Conservation (phyloP, 805 yeast species). For the Grigorovia humatica region DNA sequence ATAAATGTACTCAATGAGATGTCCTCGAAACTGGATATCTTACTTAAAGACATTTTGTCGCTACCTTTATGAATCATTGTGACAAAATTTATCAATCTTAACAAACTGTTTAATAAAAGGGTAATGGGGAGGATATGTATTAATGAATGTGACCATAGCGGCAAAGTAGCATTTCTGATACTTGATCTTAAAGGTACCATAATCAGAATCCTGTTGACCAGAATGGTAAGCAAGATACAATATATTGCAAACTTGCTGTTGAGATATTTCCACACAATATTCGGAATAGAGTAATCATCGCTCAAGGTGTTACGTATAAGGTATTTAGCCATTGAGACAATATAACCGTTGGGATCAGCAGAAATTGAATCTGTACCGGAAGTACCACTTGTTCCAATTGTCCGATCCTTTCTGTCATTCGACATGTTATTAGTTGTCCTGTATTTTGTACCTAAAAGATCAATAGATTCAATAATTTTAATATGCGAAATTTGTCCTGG, state of each 20-base stretch:
- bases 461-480: too few species aligned
- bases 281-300: not conserved
- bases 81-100: not conserved
- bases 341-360: not conserved
- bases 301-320: not conserved
- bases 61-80: not conserved
- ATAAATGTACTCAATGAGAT: conserved; percentile 4
- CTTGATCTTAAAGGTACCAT: conserved; percentile 45
- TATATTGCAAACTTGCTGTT: conserved; percentile 40
- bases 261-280: conserved; percentile 28
- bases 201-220: conserved; percentile 46
- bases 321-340: not conserved
- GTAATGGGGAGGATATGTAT: conserved; percentile 21
- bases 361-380: not conserved
- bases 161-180: conserved; percentile 10
- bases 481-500: too few species aligned
- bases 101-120: not conserved
- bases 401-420: not conserved
- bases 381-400: not conserved
- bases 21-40: not conserved
- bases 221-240: conserved; percentile 48
- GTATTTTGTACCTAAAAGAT: too few species aligned
- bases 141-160: conserved; percentile 24
- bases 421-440: not conserved
- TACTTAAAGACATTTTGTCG: not conserved